phyloP scores from a whole-genome alignment of 2,329 filamentous ascomycete genomes.

The Colletotrichum sp. region DNA sequence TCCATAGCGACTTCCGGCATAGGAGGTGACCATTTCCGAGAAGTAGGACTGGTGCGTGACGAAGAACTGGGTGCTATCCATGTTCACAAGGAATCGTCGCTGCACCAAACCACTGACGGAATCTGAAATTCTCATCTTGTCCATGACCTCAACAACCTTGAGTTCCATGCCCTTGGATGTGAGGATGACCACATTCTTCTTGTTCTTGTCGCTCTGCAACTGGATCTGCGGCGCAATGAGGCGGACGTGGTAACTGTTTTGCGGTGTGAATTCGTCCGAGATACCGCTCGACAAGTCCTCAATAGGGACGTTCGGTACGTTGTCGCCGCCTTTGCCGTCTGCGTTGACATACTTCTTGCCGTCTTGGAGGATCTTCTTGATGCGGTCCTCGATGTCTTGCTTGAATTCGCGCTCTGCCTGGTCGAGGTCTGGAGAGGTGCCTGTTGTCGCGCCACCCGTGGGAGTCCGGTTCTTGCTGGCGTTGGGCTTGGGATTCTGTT shows the following conservation, averaged over 20 bases:
- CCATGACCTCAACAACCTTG: constrained; percentile 96
- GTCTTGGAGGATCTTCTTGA: constrained; percentile 84
- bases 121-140: constrained; percentile 90
- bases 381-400: constrained; percentile 78
- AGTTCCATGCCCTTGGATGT: constrained; percentile 98
- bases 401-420: constrained; percentile 61
- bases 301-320: constrained; percentile 47
- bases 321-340: constrained; percentile 52
- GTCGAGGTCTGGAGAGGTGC: constrained; percentile 40
- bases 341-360: constrained; percentile 81
- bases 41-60: constrained; percentile 95
- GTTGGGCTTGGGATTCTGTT: constrained; percentile 41
- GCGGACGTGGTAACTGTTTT: constrained; percentile 93
- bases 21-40: constrained; percentile 83
- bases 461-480: constrained; percentile 28
- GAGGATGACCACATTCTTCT: constrained; percentile 94
- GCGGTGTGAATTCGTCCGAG: constrained; percentile 83
- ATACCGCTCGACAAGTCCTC: constrained; percentile 77
- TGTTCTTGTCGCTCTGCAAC: constrained; percentile 97
- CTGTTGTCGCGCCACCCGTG: constrained; percentile 6
- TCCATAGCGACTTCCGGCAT: constrained; percentile 93
- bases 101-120: constrained; percentile 95
- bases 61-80: constrained; percentile 98
- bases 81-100: constrained; percentile 88
- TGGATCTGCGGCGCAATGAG: constrained; percentile 98